Evolutionary conservation across 2,329 filamentous ascomycete species (phyloP), one percentile per base, ranked within the genome.

Genomic region (Aspergillus spinulosporus): DNA sequence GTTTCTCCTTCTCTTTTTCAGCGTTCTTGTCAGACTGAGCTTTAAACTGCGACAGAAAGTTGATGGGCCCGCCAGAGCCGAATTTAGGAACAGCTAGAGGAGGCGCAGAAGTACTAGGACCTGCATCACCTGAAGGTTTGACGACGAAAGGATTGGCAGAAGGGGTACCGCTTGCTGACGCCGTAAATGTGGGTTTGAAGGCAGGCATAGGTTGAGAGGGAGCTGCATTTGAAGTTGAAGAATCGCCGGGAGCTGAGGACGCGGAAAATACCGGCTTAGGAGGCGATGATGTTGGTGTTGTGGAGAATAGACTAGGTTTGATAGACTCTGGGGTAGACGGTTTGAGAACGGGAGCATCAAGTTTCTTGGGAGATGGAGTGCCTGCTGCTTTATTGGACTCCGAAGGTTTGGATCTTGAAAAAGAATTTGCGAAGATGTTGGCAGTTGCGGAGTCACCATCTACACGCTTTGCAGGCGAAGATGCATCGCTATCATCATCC

Each of bases 1-100:
- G 76, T 65, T 79, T 79, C 52, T 71, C 73, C 55, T 75, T 77
- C 45, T 76, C 76, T 45, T 75, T 72, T 44, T 76, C 74, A 47
- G 74, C 72, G 32, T 69, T 67, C 49, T 75, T 69, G 15, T 74
- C 72, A 4, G 78, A 70, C 52, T 69, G 57, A 32, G 69, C 61
- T 46, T 72, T 71, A 58, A 80, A 80, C 5, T 78, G 70, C 14
- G 70, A 68, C 51, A 78, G 66, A 62, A 80, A 79, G 56, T 76
- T 69, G 4, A 64, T 64, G 8, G 56, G 54, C 48, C 68, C 58
- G 44, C 68, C 59, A 49, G 62, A 56, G 40, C 66, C 66, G 53
- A 75, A 75, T 47, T 73, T 74, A 0, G 72, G 73, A 12, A 70
- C 54, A 32, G 63, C 59, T 14, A 66, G 63, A 28, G 66, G 36